phyloP scores from a whole-genome alignment of 176 grass and related monocot species.

The Hyparrhenia diplandra region DNA sequence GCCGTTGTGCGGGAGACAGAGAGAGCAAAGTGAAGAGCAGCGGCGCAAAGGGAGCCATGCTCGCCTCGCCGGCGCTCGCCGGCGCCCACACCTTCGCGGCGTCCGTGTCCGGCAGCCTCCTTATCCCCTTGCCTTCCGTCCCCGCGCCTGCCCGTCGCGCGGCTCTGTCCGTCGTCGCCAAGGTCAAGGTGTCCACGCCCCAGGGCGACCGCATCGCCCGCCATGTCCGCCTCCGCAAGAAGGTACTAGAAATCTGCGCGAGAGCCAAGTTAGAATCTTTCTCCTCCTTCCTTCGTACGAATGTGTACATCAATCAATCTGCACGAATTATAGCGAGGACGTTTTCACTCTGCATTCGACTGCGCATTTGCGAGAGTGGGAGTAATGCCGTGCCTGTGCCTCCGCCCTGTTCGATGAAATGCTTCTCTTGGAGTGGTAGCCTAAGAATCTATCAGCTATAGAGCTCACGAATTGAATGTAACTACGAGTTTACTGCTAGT shows the following conservation, averaged over 20 bases:
- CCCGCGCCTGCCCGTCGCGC: slow-evolving; percentile 7
- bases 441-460: neutral
- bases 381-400: slow-evolving; percentile 8
- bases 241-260: slow-evolving; percentile 30
- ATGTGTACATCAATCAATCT: neutral
- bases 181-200: slow-evolving; percentile 60
- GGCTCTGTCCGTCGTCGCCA: slow-evolving; percentile 38
- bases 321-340: neutral
- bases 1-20: slow-evolving; percentile 3
- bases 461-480: neutral
- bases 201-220: slow-evolving; percentile 66
- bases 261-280: neutral
- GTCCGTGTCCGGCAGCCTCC: neutral
- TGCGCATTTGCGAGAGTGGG: no score
- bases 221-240: slow-evolving; percentile 83
- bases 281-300: neutral
- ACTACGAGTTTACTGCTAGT: neutral
- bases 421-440: no score
- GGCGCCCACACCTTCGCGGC: slow-evolving; percentile 28
- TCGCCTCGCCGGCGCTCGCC: slow-evolving; percentile 44
- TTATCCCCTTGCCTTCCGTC: neutral
- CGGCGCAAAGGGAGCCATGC: slow-evolving; percentile 20
- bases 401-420: slow-evolving; percentile 32
- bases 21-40: neutral
- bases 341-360: neutral